Evolutionary conservation across 495 filamentous ascomycete species (phyloP).

Genomic region (Hyaloscypha hepaticicola): DNA sequence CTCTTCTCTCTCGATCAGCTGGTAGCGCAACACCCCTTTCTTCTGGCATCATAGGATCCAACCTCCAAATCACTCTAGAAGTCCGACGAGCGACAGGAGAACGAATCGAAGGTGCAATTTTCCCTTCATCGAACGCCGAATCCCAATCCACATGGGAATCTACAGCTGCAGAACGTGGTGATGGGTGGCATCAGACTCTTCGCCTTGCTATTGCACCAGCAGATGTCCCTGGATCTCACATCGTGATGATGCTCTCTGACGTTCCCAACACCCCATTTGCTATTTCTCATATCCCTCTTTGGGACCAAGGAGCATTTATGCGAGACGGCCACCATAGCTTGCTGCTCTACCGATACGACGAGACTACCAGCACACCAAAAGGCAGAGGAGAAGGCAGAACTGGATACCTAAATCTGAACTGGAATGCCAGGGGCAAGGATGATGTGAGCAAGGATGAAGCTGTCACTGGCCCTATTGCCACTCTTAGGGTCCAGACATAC

Average conservation of each 20-base stretch:
- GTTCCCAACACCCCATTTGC: constrained; percentile 84
- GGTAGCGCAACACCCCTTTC: constrained; percentile 72
- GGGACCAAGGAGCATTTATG: constrained; percentile 89
- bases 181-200: constrained; percentile 84
- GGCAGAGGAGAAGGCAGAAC: constrained; percentile 54
- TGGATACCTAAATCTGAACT: constrained; percentile 82
- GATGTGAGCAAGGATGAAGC: constrained; percentile 68
- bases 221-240: constrained; percentile 79
- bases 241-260: constrained; percentile 86
- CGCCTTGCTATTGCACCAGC: constrained; percentile 75
- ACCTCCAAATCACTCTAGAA: constrained; percentile 87
- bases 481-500: constrained; percentile 77
- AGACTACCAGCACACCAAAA: constrained; percentile 61
- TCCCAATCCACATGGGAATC: constrained; percentile 84
- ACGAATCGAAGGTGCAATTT: constrained; percentile 83
- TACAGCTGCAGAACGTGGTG: constrained; percentile 71
- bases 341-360: constrained; percentile 85
- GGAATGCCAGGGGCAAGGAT: constrained; percentile 65
- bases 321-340: constrained; percentile 81
- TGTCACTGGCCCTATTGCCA: constrained; percentile 71
- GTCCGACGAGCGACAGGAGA: constrained; percentile 76
- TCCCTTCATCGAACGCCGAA: constrained; percentile 73
- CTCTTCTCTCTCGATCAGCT: constrained; percentile 75
- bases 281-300: constrained; percentile 88
- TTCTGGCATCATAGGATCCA: constrained; percentile 57